Base-by-base conservation (phyloP, 352 stramenopile species). In the Achlya hypogyna region DNA sequence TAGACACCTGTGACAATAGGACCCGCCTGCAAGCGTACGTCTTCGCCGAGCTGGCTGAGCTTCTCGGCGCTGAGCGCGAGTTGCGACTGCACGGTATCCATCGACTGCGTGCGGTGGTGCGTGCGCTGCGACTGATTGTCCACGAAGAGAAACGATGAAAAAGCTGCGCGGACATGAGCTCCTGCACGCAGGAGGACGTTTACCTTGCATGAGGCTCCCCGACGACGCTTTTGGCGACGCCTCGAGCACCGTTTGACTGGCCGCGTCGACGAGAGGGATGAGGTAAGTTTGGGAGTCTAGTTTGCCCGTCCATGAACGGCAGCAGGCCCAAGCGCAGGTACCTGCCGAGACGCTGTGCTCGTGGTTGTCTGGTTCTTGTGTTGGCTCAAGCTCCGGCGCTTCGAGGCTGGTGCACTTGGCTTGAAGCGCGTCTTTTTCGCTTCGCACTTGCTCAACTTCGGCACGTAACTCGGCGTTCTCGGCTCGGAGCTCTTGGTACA, bases 401-500 rank as follows among this genome's bases (percentile, higher is more conserved):
- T 45, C 49, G 31, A 56, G 31, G 49, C 49, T 10, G 12, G 16
- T n/a, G 31, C 49, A 56, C 49, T 56, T 56, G 49, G n/a, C 49
- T 10, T 22, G 49, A 3, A 56, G 8, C 8, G 31, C 20, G 12
- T 56, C 49, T 10, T 56, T 56, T n/a, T 56, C 49, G 2, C 12
- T n/a, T 56, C 25, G 49, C 25, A 56, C 31, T 9, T 31, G 27
- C 28, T 67, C 12, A 3, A 60, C 14, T 40, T 59, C 12, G 22
- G 25, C 20, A 4, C 59, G 38, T 22, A 34, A 87, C 34, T 84
- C 72, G 29, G 85, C 77, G 63, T 87, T 79, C 29, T 89, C 75
- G 31, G 78, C 77, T 71, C 89, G 80, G 9, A 82, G 75, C 20
- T 81, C 77, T 63, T 88, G 78, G 53, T 91, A 91, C 9, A 91